Conservation (phyloP, 805 yeast genomes). For the Saccharomyces kudriavzevii region DNA sequence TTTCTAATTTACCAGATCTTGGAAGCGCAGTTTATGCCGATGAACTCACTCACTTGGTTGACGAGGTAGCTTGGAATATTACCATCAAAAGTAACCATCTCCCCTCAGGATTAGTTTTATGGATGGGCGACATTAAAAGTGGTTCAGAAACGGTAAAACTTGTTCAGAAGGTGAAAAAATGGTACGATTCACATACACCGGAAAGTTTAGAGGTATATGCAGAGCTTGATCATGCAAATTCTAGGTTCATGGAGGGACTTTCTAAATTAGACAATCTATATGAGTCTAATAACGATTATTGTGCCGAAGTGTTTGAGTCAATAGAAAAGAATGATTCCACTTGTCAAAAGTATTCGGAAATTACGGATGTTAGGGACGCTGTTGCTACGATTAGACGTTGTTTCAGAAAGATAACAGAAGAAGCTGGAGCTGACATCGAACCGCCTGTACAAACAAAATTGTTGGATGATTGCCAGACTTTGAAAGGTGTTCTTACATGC, state of each 20-base stretch:
- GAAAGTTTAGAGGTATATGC: constrained; percentile 46
- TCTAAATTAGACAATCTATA: constrained; percentile 32
- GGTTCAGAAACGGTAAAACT: constrained; percentile 94
- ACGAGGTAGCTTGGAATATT: constrained; percentile 52
- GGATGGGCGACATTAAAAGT: constrained; percentile 90
- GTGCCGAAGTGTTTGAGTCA: constrained; percentile 5
- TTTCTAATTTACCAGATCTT: constrained; percentile 31
- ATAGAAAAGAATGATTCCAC: not conserved
- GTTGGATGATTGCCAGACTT: constrained; percentile 46
- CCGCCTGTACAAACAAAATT: constrained; percentile 69
- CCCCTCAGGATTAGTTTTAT: constrained; percentile 58
- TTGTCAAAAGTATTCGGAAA: constrained; percentile 11
- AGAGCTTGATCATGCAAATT: constrained; percentile 51
- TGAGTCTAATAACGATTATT: not conserved
- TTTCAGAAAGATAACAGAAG: constrained; percentile 51
- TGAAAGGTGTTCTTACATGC: constrained; percentile 84
- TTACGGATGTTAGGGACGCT: constrained; percentile 34
- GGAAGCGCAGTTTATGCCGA: constrained; percentile 19
- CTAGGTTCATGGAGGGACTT: constrained; percentile 44
- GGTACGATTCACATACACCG: constrained; percentile 53
- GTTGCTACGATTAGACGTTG: constrained; percentile 45
- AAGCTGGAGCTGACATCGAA: constrained; percentile 80
- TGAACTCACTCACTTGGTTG: constrained; percentile 33
- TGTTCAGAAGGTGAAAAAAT: constrained; percentile 63
- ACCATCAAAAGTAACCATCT: constrained; percentile 46